A percentile compares a stretch with the other conserved stretches of the same genome.
Evolutionary conservation across 2,329 filamentous ascomycete genomes (phyloP).

Genomic region (Penicillium psychrosexuale): DNA sequence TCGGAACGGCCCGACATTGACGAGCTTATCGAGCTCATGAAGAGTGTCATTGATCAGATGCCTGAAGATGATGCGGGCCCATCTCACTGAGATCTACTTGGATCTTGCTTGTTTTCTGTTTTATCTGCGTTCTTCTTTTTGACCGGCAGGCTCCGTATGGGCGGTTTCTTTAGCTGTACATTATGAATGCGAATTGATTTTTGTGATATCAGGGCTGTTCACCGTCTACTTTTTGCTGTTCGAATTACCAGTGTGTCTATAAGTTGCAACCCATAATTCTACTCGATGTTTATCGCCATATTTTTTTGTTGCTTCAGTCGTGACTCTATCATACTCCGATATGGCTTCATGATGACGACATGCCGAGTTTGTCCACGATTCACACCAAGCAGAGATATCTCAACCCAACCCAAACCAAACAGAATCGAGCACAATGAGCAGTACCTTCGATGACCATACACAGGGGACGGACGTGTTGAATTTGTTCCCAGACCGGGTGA

Average conservation of each 20-base stretch:
- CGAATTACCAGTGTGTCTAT: not conserved
- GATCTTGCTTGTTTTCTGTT: not conserved
- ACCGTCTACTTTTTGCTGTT: not conserved
- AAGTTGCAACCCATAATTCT: not conserved
- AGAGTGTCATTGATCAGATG: slow-evolving; percentile 65
- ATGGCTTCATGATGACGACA: slow-evolving; percentile 22
- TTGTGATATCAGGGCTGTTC: not conserved
- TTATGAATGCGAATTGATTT: slow-evolving; percentile 3
- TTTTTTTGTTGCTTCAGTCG: not conserved
- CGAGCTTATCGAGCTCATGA: slow-evolving; percentile 75
- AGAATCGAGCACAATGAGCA: slow-evolving; percentile 11
- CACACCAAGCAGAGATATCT: not conserved
- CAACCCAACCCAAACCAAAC: not conserved
- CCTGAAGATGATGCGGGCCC: slow-evolving; percentile 53
- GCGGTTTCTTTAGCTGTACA: slow-evolving; percentile 7
- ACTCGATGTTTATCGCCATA: not conserved
- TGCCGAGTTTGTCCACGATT: not conserved
- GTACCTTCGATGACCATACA: slow-evolving; percentile 24
- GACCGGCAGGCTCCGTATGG: slow-evolving; percentile 10
- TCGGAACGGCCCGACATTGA: slow-evolving; percentile 82
- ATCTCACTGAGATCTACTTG: slow-evolving; percentile 17
- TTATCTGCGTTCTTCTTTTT: slow-evolving; percentile 3
- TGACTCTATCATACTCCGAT: not conserved
- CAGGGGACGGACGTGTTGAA: slow-evolving; percentile 31
- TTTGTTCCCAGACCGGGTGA: slow-evolving; percentile 28